These are phyloP conservation scores for Zarea fungicola DNA, from an alignment of 2,329 filamentous ascomycete genomes.

Conservation along the genomic window DNA sequence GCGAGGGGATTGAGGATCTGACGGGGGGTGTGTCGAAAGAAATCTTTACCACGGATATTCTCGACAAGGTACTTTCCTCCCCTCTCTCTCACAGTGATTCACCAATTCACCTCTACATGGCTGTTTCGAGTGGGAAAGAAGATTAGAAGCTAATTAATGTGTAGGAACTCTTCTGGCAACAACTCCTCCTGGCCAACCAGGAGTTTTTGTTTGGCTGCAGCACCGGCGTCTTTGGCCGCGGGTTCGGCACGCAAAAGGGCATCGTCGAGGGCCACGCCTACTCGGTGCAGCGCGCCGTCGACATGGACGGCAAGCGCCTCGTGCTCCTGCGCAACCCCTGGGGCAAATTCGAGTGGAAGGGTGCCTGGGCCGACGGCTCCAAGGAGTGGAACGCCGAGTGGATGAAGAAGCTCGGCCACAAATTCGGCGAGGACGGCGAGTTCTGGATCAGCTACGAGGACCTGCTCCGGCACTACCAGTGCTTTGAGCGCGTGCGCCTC, in stretches of 20 bases:
- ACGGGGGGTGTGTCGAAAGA: constrained; percentile 63
- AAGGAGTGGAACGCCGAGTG: constrained; percentile 81
- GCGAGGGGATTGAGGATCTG: constrained; percentile 55
- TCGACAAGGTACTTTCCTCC: constrained; percentile 57
- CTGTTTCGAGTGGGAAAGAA: neutral
- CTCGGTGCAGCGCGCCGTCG: constrained; percentile 55
- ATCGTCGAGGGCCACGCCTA: constrained; percentile 57
- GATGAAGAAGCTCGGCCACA: constrained; percentile 66
- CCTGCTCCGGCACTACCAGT: constrained; percentile 53
- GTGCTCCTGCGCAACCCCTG: constrained; percentile 70
- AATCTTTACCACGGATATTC: constrained; percentile 60
- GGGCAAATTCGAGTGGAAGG: constrained; percentile 77
- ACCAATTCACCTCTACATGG: neutral
- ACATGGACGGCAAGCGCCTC: constrained; percentile 53
- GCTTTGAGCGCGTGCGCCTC: constrained; percentile 53
- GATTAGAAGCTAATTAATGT: neutral
- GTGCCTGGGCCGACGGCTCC: constrained; percentile 73
- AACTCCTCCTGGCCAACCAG: constrained; percentile 71
- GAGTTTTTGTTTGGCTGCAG: constrained; percentile 66
- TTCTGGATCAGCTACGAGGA: constrained; percentile 58
- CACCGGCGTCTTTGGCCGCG: constrained; percentile 40
- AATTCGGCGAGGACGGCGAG: constrained; percentile 70
- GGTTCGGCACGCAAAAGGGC: constrained; percentile 47
- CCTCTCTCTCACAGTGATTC: neutral
- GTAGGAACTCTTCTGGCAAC: constrained; percentile 61